Conservation (phyloP, 495 filamentous ascomycete species). For the Podospora tetraspora region DNA sequence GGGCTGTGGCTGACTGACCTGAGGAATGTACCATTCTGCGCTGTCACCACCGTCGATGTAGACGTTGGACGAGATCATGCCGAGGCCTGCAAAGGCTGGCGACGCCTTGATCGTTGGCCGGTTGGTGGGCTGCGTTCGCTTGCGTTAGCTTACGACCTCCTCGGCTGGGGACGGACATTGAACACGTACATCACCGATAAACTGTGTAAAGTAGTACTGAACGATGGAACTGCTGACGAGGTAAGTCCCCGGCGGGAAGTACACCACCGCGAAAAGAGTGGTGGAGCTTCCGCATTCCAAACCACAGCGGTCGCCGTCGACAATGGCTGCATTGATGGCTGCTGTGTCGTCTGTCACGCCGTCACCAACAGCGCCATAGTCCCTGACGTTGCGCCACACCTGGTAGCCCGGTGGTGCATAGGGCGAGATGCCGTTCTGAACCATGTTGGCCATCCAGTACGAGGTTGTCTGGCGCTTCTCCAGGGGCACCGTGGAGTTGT, state of each 20-base stretch:
- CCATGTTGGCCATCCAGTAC: slow-evolving; percentile 28
- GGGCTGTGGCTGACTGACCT: too few species aligned
- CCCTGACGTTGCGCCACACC: slow-evolving; percentile 78
- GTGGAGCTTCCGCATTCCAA: slow-evolving; percentile 72
- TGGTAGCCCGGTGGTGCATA: slow-evolving; percentile 49
- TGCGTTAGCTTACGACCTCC: too few species aligned
- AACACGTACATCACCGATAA: slow-evolving; percentile 59
- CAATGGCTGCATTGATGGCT: slow-evolving; percentile 78
- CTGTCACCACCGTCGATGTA: slow-evolving; percentile 22
- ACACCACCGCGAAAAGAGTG: slow-evolving; percentile 61
- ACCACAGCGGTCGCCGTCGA: slow-evolving; percentile 65
- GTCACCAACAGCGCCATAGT: slow-evolving; percentile 72
- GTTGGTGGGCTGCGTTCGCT: too few species aligned
- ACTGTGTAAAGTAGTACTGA: slow-evolving; percentile 61
- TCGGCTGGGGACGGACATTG: too few species aligned
- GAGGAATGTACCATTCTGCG: too few species aligned
- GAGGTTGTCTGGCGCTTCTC: too few species aligned
- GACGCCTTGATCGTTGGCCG: slow-evolving; percentile 67
- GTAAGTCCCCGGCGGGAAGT: slow-evolving; percentile 65
- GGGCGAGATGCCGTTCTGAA: slow-evolving; percentile 39
- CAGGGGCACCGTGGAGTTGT: too few species aligned
- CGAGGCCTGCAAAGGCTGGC: slow-evolving; percentile 45
- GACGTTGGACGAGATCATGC: slow-evolving; percentile 18
- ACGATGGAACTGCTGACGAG: slow-evolving; percentile 53
- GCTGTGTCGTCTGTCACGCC: slow-evolving; percentile 75